phyloP scores from a whole-genome alignment of 129 eudicot genomes.

The Calendula officinalis region DNA sequence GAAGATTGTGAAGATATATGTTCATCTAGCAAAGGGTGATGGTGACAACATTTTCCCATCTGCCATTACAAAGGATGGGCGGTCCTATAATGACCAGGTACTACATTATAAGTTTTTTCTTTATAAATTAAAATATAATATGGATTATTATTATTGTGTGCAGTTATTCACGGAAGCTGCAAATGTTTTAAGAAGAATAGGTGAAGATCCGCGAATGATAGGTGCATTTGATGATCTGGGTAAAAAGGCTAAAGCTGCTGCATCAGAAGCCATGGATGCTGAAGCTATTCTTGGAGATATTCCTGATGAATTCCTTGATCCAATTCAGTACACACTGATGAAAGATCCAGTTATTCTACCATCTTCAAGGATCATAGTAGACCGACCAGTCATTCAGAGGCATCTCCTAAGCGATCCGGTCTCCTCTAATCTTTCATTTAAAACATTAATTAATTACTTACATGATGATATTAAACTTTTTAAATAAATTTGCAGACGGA shows the following conservation, averaged over 20 bases:
- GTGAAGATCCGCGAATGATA: slow-evolving; percentile 74
- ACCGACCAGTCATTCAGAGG: slow-evolving; percentile 91
- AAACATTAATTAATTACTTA: neutral
- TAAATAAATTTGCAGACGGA: slow-evolving; percentile 61
- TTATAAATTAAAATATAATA: neutral
- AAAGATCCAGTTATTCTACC: slow-evolving; percentile 91
- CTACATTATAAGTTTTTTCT: slow-evolving; percentile 16
- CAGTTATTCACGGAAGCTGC: slow-evolving; percentile 93
- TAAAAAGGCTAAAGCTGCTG: slow-evolving; percentile 74
- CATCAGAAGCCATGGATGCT: slow-evolving; percentile 90
- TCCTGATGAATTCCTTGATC: slow-evolving; percentile 96
- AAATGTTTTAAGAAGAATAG: slow-evolving; percentile 69
- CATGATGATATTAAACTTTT: neutral
- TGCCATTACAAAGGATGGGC: slow-evolving; percentile 91
- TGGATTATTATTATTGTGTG: slow-evolving; percentile 12
- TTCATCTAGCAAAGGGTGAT: slow-evolving; percentile 87
- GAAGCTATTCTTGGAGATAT: slow-evolving; percentile 94
- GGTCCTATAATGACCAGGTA: slow-evolving; percentile 96
- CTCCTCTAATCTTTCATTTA: neutral
- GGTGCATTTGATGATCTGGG: slow-evolving; percentile 84
- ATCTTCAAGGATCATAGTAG: slow-evolving; percentile 80
- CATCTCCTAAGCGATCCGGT: slow-evolving; percentile 91
- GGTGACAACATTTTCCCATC: slow-evolving; percentile 71
- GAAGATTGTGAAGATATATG: slow-evolving; percentile 89
- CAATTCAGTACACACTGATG: slow-evolving; percentile 96